Evolutionary conservation across 2,329 filamentous ascomycete genomes (phyloP).

Genomic region (Colletotrichum theobromicola): DNA sequence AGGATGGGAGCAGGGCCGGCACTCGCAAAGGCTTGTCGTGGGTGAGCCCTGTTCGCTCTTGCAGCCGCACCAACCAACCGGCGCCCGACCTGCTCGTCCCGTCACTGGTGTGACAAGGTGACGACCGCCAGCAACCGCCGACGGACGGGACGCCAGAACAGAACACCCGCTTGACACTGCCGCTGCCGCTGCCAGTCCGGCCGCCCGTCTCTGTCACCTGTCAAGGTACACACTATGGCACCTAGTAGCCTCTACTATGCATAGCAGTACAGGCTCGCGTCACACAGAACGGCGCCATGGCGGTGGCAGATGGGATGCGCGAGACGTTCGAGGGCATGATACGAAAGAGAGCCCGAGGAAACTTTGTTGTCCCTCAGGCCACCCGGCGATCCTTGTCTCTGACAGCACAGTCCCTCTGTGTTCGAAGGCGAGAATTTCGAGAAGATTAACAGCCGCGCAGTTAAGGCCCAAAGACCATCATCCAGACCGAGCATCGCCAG

Average conservation of each 20-base stretch:
- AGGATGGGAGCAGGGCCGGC: constrained; percentile 1
- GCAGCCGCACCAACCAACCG: constrained; percentile 18
- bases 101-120: constrained; percentile 12
- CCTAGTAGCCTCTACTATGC: too few species aligned
- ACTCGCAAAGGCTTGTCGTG: constrained; percentile 14
- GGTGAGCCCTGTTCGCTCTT: background rate
- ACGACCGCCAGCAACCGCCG: background rate
- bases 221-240: too few species aligned
- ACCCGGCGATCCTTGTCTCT: background rate
- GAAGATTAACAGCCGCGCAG: background rate
- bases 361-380: background rate
- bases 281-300: too few species aligned
- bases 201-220: background rate
- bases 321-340: background rate
- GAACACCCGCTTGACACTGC: background rate
- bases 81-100: constrained; percentile 4
- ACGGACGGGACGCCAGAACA: background rate
- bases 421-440: background rate
- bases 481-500: background rate
- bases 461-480: background rate
- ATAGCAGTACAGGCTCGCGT: too few species aligned
- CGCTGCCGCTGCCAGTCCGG: background rate
- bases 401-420: background rate
- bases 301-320: too few species aligned
- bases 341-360: background rate